Conservation (phyloP, 202 grass and related monocot genomes). For the Cymbopogon flexuosus region DNA sequence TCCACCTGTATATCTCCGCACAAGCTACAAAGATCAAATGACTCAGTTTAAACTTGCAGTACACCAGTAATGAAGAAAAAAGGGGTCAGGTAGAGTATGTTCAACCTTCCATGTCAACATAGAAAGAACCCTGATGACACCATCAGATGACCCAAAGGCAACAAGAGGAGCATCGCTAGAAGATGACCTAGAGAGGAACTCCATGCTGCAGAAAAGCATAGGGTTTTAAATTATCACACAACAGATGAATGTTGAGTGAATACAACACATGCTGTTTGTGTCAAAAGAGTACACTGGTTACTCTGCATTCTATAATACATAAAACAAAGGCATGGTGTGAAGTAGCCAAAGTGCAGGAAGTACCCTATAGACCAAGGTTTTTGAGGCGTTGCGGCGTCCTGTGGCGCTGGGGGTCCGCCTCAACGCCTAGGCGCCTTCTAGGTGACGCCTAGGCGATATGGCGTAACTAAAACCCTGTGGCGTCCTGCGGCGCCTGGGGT, state of each 20-base stretch:
- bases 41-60: slow-evolving; percentile 21
- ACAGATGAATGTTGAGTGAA: slow-evolving; percentile 19
- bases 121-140: slow-evolving; percentile 96
- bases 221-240: slow-evolving; percentile 14
- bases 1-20: slow-evolving; percentile 95
- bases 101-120: slow-evolving; percentile 99
- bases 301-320: neutral
- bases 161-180: slow-evolving; percentile 85
- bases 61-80: slow-evolving; percentile 34
- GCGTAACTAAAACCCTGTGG: too few species aligned
- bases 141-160: slow-evolving; percentile 93
- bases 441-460: too few species aligned
- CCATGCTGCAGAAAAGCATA: slow-evolving; percentile 69
- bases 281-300: neutral
- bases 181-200: slow-evolving; percentile 82
- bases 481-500: too few species aligned
- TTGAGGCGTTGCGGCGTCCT: too few species aligned
- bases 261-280: slow-evolving; percentile 5
- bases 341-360: neutral
- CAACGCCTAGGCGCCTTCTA: too few species aligned
- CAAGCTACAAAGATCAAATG: slow-evolving; percentile 59
- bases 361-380: neutral
- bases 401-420: too few species aligned
- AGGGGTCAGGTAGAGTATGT: neutral
- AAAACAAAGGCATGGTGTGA: slow-evolving; percentile 3